Percentiles rank a stretch among this genome's conserved stretches.
Evolutionary conservation across 2,329 filamentous ascomycete genomes (phyloP).

Genomic region (Cytospora chrysosperma): DNA sequence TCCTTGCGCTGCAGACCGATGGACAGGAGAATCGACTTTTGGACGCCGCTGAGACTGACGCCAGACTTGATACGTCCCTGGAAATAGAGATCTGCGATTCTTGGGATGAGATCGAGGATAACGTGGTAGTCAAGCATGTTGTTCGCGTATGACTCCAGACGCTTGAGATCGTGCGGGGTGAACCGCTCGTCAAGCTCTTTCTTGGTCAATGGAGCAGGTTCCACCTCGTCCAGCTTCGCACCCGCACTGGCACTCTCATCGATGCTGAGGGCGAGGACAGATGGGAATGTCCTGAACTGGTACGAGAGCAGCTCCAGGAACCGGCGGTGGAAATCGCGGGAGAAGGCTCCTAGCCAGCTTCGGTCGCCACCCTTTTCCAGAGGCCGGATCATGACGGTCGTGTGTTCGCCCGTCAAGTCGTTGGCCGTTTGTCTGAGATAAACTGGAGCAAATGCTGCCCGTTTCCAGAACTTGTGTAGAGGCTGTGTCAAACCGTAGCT

Average conservation of each 20-base stretch:
- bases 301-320: constrained; percentile 89
- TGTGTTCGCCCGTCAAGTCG: constrained; percentile 94
- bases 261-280: constrained; percentile 78
- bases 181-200: constrained; percentile 72
- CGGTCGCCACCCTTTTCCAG: constrained; percentile 67
- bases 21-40: constrained; percentile 84
- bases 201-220: constrained; percentile 63
- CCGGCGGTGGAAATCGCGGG: constrained; percentile 90
- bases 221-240: constrained; percentile 59
- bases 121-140: constrained; percentile 98
- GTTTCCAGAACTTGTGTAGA: constrained; percentile 97
- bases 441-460: constrained; percentile 78
- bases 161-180: constrained; percentile 91
- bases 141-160: constrained; percentile 91
- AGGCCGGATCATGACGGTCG: constrained; percentile 92
- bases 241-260: constrained; percentile 80
- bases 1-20: constrained; percentile 89
- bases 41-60: constrained; percentile 75
- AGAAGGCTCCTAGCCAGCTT: constrained; percentile 86
- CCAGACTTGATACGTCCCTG: constrained; percentile 66
- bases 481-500: constrained; percentile 86
- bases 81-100: constrained; percentile 82
- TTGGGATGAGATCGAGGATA: constrained; percentile 87
- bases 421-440: constrained; percentile 94
- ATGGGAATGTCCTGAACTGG: constrained; percentile 81